Base-by-base conservation (phyloP, 176 grass and related monocot species). In the Elymus sibiricus region DNA sequence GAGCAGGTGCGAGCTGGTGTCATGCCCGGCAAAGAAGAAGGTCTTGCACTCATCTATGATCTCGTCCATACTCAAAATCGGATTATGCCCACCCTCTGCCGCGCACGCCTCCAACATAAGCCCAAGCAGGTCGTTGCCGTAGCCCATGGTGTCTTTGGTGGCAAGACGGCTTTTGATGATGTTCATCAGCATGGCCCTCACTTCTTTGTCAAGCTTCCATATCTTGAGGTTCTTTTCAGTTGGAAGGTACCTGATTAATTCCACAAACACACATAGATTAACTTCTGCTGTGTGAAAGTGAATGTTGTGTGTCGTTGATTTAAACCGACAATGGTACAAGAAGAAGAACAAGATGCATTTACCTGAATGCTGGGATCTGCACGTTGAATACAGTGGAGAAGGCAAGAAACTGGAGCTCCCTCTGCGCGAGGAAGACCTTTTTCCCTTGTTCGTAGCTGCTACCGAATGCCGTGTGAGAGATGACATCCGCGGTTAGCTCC, bases 31-130 rank as follows among this genome's bases (percentile, higher is more conserved):
- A 32, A 93, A 88, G 78, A 85, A 93, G 85, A 93, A 93, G 0
- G 88, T 93, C 85, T 93, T 93, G 88, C 88, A 90, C 85, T 93
- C 91, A 34, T 79, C 91, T 7, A 93, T 59, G 60, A 93, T 90
- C 64, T 90, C 91, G 25, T 90, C 85, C 88, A 90, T 90, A 24
- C 63, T 93, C 46, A 93, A 14, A 0, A 56, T n/a, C 51, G 40
- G 84, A 4, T 11, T 69, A 4, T 74, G 40, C 11, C 35, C 72
- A 1, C 70, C 37, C 27, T 78, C 64, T 1, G 22, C 14, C 9
- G 35, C 37, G 11, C 49, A 79, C 0, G 82, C 39, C 67, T 89
- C 82, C n/a, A 89, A 2, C 87, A 89, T 89, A 11, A 89, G 12
- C 19, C 87, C 87, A 6, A 89, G 87, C 22, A 89, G 47, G 44